Conservation (phyloP, 169 alveolate species). For the Plasmodium gonderi region DNA sequence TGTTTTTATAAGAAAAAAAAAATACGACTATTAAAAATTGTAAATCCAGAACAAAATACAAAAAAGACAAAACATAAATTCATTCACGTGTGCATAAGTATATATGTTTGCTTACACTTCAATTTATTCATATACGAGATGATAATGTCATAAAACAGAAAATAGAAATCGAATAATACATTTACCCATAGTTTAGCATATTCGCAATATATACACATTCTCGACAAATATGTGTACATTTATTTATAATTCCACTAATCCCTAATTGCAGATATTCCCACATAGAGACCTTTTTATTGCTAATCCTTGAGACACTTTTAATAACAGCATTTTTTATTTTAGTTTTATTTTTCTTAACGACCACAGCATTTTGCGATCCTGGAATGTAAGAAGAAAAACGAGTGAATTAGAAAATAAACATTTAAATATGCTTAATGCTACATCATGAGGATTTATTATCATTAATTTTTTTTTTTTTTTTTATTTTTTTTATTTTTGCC, state of each 20-base stretch:
- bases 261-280: constrained; percentile 35
- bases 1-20: too few relatives aligned
- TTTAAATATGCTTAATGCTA: not conserved
- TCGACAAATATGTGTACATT: not conserved
- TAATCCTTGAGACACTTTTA: not conserved
- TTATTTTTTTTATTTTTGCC: not conserved
- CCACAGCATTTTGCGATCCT: constrained; percentile 74
- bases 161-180: not conserved
- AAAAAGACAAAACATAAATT: not conserved
- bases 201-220: too few relatives aligned
- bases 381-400: constrained; percentile 49
- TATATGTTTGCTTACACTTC: not conserved
- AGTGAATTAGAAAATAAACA: not conserved
- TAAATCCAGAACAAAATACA: not conserved
- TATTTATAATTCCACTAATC: not conserved
- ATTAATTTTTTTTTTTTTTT: not conserved
- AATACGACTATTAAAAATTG: not conserved
- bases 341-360: constrained; percentile 60
- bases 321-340: constrained; percentile 35
- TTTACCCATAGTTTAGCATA: not conserved
- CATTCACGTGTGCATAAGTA: not conserved
- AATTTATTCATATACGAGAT: not conserved
- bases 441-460: not conserved
- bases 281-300: constrained; percentile 15
- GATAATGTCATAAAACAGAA: not conserved